Evolutionary conservation across 495 filamentous ascomycete species (phyloP), one percentile per base, ranked within the genome.

Genomic region (Clavariopsis aquatica): DNA sequence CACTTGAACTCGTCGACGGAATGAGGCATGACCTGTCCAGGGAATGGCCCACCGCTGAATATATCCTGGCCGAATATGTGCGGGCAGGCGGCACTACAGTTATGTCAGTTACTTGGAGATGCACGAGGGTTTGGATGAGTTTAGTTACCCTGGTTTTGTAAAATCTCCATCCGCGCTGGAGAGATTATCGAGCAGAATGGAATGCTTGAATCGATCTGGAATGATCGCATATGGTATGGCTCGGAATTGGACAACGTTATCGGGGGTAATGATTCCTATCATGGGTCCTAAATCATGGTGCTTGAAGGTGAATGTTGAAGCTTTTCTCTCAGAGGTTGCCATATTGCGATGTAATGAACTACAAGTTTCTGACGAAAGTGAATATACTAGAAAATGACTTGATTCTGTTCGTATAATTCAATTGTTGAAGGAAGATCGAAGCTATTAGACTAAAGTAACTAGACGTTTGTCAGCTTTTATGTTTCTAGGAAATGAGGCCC

Each of bases 231-330:
- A 66, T 17, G 64, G 64, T 22, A 66, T 51, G 6, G 49, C 57
- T 26, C 64, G 56, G 64, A 66, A 66, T 49, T 66, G 64, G 22
- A 61, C 64, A 12, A 66, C 64, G 23, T 55, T 57, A 23, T 55
- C 31, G 47, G 49, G 49, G 9, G 24, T 24, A 9, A 56, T n/a
- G 13, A 55, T n/a, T 10, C 64, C 64, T 0, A 49, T 61, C 57
- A 66, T 27, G 1, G 31, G 31, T 13, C 64, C 64, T 23, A 66
- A 51, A 17, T 54, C 38, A 3, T 49, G 51, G 38, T 66, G 64
- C 8, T 38, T 20, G 26, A 60, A 61, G 0, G 64, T 55, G 51
- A 47, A 56, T 6, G 46, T 60, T 27, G 13, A 31, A 26, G 55
- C 20, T 3, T 1, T 4, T 10, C 7, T 38, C 5, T 52, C 13